A percentile compares a stretch with the other conserved stretches of the same genome.
Conservation (phyloP, 345 rosid genomes). For the Syzygium aqueum region DNA sequence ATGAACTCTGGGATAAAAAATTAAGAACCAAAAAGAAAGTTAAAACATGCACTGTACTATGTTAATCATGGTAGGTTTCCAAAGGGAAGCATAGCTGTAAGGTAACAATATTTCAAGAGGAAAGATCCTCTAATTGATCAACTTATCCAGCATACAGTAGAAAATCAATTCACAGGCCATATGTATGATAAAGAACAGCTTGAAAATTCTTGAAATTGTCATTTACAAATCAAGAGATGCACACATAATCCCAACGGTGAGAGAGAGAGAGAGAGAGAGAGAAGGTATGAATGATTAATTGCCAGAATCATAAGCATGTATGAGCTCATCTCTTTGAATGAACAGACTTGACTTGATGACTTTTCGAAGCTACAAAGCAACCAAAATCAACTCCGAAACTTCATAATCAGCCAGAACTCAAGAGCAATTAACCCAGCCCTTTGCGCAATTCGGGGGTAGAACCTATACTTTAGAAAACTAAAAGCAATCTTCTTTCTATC, state of each 20-base stretch:
- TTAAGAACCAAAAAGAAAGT: not conserved
- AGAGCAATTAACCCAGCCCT: not conserved
- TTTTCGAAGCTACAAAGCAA: not conserved
- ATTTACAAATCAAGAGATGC: not conserved
- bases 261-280: not conserved
- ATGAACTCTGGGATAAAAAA: not conserved
- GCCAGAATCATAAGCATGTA: not conserved
- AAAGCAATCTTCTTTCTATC: not conserved
- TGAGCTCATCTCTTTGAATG: not conserved
- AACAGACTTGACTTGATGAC: not conserved
- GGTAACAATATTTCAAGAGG: not conserved
- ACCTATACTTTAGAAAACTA: not conserved
- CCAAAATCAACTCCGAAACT: not conserved
- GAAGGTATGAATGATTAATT: not conserved
- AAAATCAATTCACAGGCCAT: not conserved
- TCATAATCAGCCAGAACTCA: not conserved
- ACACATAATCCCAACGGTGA: not conserved
- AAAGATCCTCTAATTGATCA: not conserved
- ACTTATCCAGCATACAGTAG: not conserved
- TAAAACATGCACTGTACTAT: not conserved
- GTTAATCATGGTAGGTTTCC: not conserved
- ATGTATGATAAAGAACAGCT: not conserved
- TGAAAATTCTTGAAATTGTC: not conserved
- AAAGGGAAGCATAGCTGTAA: not conserved
- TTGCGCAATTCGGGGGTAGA: not conserved